Evolutionary conservation across 345 rosid genomes (phyloP).

Genomic region (Arabidopsis suecica): DNA sequence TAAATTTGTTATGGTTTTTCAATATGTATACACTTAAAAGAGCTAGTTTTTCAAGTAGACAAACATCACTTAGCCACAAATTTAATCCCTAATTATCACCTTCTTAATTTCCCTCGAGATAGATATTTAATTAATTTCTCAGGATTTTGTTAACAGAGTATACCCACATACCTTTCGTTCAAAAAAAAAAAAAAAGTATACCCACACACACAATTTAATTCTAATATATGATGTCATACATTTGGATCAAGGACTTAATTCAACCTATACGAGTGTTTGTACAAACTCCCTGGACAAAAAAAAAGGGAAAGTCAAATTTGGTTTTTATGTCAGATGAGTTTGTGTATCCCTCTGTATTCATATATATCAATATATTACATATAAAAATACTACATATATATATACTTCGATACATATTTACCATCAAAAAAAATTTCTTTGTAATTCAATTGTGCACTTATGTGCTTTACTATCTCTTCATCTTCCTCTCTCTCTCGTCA

Average conservation of each 20-base stretch:
- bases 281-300: conserved; percentile 17
- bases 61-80: neutral
- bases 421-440: neutral
- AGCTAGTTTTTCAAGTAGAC: conserved; percentile 3
- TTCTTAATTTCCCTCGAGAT: conserved; percentile 8
- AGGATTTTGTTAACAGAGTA: conserved; percentile 9
- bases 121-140: neutral
- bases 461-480: conserved; percentile 21
- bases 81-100: neutral
- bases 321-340: conserved; percentile 20
- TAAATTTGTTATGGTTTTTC: neutral
- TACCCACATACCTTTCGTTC: neutral
- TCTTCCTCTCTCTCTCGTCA: conserved; percentile 13
- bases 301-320: neutral
- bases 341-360: conserved; percentile 16
- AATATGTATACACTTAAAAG: neutral
- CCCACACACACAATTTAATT: neutral
- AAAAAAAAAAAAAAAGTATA: too few species aligned
- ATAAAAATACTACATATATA: neutral
- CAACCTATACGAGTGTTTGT: conserved; percentile 15
- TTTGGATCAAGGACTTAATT: conserved; percentile 15
- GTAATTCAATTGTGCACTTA: conserved; percentile 15
- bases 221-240: conserved; percentile 9
- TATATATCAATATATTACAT: conserved; percentile 2
- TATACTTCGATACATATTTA: neutral